Evolutionary conservation across 2,329 filamentous ascomycete genomes (phyloP).

Genomic region (Colletotrichum viniferum): DNA sequence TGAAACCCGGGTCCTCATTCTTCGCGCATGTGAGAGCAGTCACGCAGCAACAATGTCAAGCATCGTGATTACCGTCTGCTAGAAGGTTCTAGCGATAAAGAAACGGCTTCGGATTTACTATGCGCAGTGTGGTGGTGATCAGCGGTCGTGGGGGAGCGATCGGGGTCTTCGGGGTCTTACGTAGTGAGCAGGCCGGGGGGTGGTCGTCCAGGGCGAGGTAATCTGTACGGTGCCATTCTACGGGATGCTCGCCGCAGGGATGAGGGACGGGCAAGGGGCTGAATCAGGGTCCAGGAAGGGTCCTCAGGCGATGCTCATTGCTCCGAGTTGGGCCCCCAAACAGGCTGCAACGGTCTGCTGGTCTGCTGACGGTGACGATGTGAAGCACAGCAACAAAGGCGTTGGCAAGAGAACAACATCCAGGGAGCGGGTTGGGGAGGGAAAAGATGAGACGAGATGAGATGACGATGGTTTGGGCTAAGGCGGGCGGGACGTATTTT

Average conservation of each 20-base stretch:
- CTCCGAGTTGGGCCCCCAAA: not conserved
- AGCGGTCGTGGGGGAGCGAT: not conserved
- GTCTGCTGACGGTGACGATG: not conserved
- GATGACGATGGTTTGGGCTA: conserved; percentile 11
- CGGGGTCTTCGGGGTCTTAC: conserved; percentile 12
- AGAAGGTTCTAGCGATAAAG: conserved; percentile 2
- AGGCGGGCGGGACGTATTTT: not conserved
- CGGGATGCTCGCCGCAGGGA: conserved; percentile 17
- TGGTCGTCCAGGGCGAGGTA: not conserved
- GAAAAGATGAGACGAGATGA: not conserved
- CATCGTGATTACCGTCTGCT: not conserved
- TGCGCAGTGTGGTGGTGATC: not conserved
- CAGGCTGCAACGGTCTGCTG: not conserved
- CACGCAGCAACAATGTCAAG: not conserved
- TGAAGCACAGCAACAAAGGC: not conserved
- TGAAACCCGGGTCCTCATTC: not conserved
- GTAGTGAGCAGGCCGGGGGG: not conserved
- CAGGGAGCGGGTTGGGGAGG: not conserved
- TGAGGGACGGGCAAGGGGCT: conserved; percentile 9
- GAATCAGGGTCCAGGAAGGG: conserved; percentile 18
- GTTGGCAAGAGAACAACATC: not conserved
- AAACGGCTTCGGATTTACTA: not conserved
- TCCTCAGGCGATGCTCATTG: not conserved
- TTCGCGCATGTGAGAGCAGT: not conserved
- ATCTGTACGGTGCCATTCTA: not conserved